Evolutionary conservation across 176 grass and related monocot genomes (phyloP), one percentile per base, ranked within the genome.

Genomic region (Avena eriantha): DNA sequence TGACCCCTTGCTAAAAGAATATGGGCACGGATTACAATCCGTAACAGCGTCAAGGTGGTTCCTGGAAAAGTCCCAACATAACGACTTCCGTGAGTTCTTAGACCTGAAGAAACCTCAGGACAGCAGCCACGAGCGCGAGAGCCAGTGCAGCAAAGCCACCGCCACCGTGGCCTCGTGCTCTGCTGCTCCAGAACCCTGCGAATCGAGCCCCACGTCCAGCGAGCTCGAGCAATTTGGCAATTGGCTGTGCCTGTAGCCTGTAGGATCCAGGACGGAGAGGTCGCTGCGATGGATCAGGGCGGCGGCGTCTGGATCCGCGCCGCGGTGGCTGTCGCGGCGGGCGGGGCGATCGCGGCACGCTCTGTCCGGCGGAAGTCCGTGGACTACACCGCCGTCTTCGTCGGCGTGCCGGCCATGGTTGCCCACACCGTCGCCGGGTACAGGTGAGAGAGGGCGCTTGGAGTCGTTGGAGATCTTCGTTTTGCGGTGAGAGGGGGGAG

Each of bases 401-500:
- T 93, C 10, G 97, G 97, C 17, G 90, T 99, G 5, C 96, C 92
- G 1, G 87, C 91, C 87, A 90, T 99, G 82, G 91, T 96, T 73
- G 85, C 90, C 60, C 97, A 96, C 88, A 94, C 95, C 85, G 67
- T 94, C 65, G 92, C 89, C 13, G 94, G 97, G 57, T 94, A 96
- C 82, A 99, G 94, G 94, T 96, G 46, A 80, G 67, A 47, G 67
- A 47, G 56, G 1, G 4, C 48, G 19, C 12, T 17, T 41, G 39
- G 36, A 59, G 34, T 69, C 35, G 53, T 76, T 64, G 68, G 31
- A 74, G 31, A 9, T 22, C 19, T 50, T 64, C 47, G 49, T 80
- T 63, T 63, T 35, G 33, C 13, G 33, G 35, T 12, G 69, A 57
- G 31, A 36, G 3, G 12, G 1, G 17, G 65, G n/a, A 4, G 5